phyloP scores from a whole-genome alignment of 345 rosid genomes.

The Euphorbia tirucalli region DNA sequence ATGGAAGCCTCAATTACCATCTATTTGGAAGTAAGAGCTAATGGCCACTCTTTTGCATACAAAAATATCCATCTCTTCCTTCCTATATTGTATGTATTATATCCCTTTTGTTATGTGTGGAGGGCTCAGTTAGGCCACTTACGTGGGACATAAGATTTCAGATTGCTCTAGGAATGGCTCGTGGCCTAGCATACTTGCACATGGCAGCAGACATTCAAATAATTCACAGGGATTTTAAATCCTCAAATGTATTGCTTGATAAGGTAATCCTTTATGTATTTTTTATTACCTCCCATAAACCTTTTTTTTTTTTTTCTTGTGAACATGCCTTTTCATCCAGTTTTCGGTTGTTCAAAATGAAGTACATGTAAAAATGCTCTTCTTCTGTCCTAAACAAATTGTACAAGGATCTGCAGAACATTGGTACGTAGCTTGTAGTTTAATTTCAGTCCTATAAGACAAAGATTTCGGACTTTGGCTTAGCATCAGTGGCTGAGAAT shows the following conservation, averaged over 20 bases:
- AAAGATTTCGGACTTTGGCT: conserved; percentile 19
- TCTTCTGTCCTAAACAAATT: neutral
- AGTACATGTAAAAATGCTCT: neutral
- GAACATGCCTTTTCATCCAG: neutral
- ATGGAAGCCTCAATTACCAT: conserved; percentile 14
- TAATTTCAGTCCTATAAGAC: conserved; percentile 16
- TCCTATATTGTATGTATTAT: neutral
- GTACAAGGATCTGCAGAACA: neutral
- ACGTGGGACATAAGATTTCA: conserved; percentile 10
- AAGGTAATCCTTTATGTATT: neutral
- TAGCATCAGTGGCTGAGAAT: conserved; percentile 10
- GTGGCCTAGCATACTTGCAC: conserved; percentile 10
- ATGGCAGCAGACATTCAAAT: neutral
- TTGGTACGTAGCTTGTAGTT: neutral
- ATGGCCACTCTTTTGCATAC: neutral
- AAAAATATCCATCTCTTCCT: neutral
- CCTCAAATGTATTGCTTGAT: conserved; percentile 21
- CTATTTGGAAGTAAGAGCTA: conserved; percentile 8
- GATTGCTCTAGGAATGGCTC: conserved; percentile 15
- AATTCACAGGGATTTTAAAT: conserved; percentile 15
- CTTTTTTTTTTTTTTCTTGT: neutral
- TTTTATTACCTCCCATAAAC: too few relatives aligned
- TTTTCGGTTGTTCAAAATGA: neutral
- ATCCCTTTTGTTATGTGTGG: neutral
- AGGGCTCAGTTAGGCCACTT: conserved; percentile 4